phyloP scores from a whole-genome alignment of 768 basidiomycete genomes.

The Tylopilus plumbeoviolaceoides region DNA sequence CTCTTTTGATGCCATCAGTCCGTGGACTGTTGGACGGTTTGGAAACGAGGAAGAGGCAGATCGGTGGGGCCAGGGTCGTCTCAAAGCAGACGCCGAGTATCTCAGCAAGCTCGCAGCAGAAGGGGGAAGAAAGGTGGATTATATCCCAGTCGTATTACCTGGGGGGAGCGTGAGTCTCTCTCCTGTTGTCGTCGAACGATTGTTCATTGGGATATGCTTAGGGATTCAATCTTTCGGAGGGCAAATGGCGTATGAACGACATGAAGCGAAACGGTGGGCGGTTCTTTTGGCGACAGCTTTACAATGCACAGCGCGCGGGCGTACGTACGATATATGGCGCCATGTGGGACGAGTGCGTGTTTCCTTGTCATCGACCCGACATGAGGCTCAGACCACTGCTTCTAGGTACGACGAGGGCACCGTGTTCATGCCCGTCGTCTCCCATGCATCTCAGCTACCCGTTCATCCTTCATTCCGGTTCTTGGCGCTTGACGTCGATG shows the following conservation, averaged over 20 bases:
- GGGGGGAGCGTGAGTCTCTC: conserved; percentile 66
- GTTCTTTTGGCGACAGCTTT: conserved; percentile 77
- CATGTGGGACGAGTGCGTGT: conserved; percentile 79
- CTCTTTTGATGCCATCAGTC: conserved; percentile 76
- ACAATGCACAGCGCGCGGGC: conserved; percentile 59
- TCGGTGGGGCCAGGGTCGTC: conserved; percentile 54
- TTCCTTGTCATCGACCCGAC: neutral
- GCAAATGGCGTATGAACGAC: conserved; percentile 69
- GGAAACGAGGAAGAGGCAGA: conserved; percentile 58
- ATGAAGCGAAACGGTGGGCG: conserved; percentile 68
- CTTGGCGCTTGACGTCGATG: conserved; percentile 74
- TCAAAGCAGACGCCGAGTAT: conserved; percentile 60
- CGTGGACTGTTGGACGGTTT: conserved; percentile 80
- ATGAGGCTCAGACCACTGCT: conserved; percentile 1
- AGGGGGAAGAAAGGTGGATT: conserved; percentile 56
- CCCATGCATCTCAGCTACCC: conserved; percentile 56
- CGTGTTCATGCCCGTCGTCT: conserved; percentile 70
- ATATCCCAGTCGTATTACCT: conserved; percentile 80
- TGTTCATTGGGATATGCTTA: conserved; percentile 20
- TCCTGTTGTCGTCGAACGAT: neutral
- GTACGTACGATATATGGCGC: conserved; percentile 71
- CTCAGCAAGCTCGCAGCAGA: conserved; percentile 48
- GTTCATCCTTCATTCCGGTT: conserved; percentile 55
- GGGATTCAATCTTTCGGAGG: conserved; percentile 69
- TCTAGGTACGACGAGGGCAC: conserved; percentile 81